Evolutionary conservation across 1,284 basidiomycete species (phyloP), one percentile per base, ranked within the genome.

Genomic region (Tilletia setariae): DNA sequence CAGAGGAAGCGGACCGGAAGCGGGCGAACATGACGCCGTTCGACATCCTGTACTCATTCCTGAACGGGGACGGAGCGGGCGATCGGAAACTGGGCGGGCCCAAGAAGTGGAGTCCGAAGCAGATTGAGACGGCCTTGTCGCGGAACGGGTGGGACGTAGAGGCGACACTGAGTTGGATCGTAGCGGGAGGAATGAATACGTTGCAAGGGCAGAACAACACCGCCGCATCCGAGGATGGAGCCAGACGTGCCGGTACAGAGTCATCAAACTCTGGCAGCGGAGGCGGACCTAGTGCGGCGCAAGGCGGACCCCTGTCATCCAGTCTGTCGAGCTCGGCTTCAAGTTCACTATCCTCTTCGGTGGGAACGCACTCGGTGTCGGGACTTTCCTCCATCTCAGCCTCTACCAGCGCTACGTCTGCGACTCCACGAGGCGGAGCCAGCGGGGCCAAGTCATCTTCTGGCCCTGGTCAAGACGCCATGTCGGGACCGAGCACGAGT

Each of bases 141-240:
- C 86, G 88, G 66, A 90, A 93, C 73, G 91, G 89, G 1, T 98
- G 92, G 82, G 95, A 98, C 77, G 96, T 98, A 80, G 95, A 98
- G 78, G 87, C 88, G 59, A 90, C 95, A 7, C 94, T 98, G 90
- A 90, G 90, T 2, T 92, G 91, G 88, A 88, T 98, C 47, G 87
- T 97, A 61, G 91, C 94, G 72, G 70, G 83, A 35, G 74, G 72
- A 19, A 77, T 77, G 47, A 71, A 71, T 65, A 74, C 77, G 23
- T 43, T 73, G 16, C 51, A 61, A 61, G 56, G 56, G 16, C 15
- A 30, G 28, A 30, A 11, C 30, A 32, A 61, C 15, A 30, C 56
- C 16, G 56, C 28, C 7, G 25, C 28, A 21, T 40, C 35, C 35
- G 56, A 61, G 32, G 56, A 30, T 19, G 32, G 28, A 32, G 19